Base-by-base conservation (phyloP, 371 early-diverging fungal genomes). In the Dinochytrium kinnereticum region DNA sequence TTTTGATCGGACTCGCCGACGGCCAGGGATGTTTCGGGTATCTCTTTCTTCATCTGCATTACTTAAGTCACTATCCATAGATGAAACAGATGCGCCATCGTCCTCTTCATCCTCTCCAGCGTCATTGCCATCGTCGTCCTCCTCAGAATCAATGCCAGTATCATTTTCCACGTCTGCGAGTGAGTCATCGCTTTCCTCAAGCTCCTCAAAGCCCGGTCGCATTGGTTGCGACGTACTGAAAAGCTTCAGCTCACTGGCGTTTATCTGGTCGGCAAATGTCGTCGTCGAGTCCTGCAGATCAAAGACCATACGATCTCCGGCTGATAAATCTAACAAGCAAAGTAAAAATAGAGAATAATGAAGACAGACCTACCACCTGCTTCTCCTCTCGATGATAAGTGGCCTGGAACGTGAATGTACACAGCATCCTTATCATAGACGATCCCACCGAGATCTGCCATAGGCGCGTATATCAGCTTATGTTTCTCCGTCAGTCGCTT, bases 381-480 rank as follows among this genome's bases (percentile, higher is more conserved):
- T 44, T 21, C 77, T n/a, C 77, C 85, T 82, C 87, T 87, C 72
- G 90, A 91, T 21, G 93, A 89, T 72, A 93, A 94, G 49, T 88
- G 87, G 39, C 95, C 95, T 10, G 95, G 94, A 2, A 98, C 94
- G 72, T 96, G 93, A 76, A 98, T 96, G 77, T 98, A 98, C 24
- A 98, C 95, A 10, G 97, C 98, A 86, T 98, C 99, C 79, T 96
- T 96, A 83, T 98, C 99, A 83, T 96, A 97, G 90, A 97, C 90
- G 74, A 98, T 93, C 57, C 99, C 99, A 76, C 95, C 96, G 5
- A 98, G 94, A 76, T 97, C 97, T 0, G 96, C 93, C 96, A 96
- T 97, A 44, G 99, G 99, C n/a, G 98, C 99, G 76, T 97, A 97
- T 37, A 98, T 92, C 51, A 97, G 86, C 82, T 96, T 97, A 75